Base-by-base conservation (phyloP, 129 eudicot species). In the Pittosporum tobira region DNA sequence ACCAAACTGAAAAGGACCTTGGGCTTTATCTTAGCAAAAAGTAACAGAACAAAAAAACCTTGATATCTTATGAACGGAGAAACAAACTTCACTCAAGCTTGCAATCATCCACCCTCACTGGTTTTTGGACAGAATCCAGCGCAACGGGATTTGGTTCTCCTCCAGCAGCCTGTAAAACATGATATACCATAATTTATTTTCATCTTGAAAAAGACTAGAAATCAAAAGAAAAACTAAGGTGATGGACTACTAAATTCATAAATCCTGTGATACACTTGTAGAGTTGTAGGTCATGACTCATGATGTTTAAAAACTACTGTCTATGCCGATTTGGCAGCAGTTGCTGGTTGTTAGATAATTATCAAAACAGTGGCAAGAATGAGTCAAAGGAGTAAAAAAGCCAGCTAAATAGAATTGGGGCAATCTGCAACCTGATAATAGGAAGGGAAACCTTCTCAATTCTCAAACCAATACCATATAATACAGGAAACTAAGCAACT, bases 31-130 rank as follows among this genome's bases (percentile, higher is more conserved):
- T 7, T 45, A 56, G 3, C 0, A 28, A 25, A 24, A 56, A 18
- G 38, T 19, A 56, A 30, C 26, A 31, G 45, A 56, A 56, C 6
- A 20, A 29, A 16, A 6, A 23, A 31, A 31, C 6, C 6, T 31
- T 11, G 9, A 10, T 40, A 40, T 40, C 46, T 10, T 10, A 40
- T 53, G 40, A 10, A 53, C 28, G 3, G 15, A 1, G 24, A 42
- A 51, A 14, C 54, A 5, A 38, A 62, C 37, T 30, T 67, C 53
- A 73, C 27, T 73, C 78, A 20, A 43, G 68, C 61, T 73, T 67
- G 60, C 58, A 28, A 2, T 54, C 73, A 37, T 69, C 36, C 18
- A 43, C 51, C 36, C 38, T 30, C 1, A 38, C 26, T 25, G 15
- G 34, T 43, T 40, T 59, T 59, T 59, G 51, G 51, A 42, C 51